These are phyloP conservation scores for Gracilaria gracilis DNA, from an alignment of 23 red algal species.

Conservation along the genomic window DNA sequence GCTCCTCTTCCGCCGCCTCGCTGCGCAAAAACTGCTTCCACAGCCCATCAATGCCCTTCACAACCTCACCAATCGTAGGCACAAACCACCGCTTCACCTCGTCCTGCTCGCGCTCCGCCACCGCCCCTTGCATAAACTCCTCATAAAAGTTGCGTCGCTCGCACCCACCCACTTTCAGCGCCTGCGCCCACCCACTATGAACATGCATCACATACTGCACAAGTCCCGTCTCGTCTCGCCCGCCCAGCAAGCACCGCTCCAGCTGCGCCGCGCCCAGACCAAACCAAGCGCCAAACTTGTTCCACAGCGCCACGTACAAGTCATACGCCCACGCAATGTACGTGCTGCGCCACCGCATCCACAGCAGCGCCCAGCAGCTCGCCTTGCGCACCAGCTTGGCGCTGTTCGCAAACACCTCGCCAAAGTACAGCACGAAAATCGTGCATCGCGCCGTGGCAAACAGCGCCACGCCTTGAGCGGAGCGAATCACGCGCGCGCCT, in stretches of 20 bases:
- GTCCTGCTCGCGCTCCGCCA: background rate
- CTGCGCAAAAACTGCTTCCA: constrained; percentile 12
- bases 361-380: constrained; percentile 17
- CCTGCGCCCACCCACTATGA: background rate
- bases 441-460: constrained; percentile 11
- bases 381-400: background rate
- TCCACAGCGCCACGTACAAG: background rate
- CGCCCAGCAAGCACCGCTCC: constrained; percentile 16
- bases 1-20: background rate
- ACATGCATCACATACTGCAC: constrained; percentile 38
- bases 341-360: constrained; percentile 1
- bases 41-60: background rate
- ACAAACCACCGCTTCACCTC: background rate
- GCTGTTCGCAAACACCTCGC: background rate
- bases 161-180: background rate
- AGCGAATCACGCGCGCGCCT: background rate
- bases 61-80: background rate
- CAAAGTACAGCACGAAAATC: constrained; percentile 26
- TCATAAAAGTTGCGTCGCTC: background rate
- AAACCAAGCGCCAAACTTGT: background rate
- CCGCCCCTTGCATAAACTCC: constrained; percentile 24
- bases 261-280: background rate
- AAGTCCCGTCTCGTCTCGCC: background rate
- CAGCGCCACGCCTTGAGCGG: background rate
- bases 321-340: constrained; percentile 23